Conservation (phyloP, 2,329 filamentous ascomycete genomes). For the Seiridium unicorne region DNA sequence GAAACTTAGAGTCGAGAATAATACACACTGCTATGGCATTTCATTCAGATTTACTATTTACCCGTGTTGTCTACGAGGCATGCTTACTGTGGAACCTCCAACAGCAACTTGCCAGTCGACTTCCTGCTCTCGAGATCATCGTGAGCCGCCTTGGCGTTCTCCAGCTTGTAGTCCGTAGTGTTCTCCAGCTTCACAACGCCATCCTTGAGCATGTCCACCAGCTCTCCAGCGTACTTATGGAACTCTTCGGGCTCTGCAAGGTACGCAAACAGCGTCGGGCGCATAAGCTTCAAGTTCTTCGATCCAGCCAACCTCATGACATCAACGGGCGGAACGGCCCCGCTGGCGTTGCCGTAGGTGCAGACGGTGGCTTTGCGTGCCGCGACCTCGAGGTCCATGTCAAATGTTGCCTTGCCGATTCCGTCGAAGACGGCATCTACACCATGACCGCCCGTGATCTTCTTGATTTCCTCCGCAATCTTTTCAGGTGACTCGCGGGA, state of each 20-base stretch:
- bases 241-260: slow-evolving; percentile 68
- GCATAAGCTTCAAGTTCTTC: slow-evolving; percentile 76
- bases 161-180: slow-evolving; percentile 70
- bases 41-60: neutral
- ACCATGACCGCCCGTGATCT: slow-evolving; percentile 71
- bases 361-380: slow-evolving; percentile 76
- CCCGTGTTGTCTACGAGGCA: neutral
- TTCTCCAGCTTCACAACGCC: slow-evolving; percentile 64
- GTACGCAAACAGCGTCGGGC: slow-evolving; percentile 74
- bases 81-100: slow-evolving; percentile 38
- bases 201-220: slow-evolving; percentile 69
- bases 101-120: slow-evolving; percentile 79
- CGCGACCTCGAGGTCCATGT: slow-evolving; percentile 70
- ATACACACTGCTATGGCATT: neutral
- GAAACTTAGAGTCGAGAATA: neutral
- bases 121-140: slow-evolving; percentile 76
- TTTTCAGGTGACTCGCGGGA: slow-evolving; percentile 54
- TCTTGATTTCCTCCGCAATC: slow-evolving; percentile 57
- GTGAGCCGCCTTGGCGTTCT: slow-evolving; percentile 71
- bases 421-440: slow-evolving; percentile 81
- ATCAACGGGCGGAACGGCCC: slow-evolving; percentile 69
- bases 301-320: slow-evolving; percentile 44
- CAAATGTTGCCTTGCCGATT: slow-evolving; percentile 83
- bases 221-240: slow-evolving; percentile 65
- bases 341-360: slow-evolving; percentile 78